Evolutionary conservation across 768 basidiomycete genomes (phyloP), one percentile per base, ranked within the genome.

Genomic region (Dendrothele bispora): DNA sequence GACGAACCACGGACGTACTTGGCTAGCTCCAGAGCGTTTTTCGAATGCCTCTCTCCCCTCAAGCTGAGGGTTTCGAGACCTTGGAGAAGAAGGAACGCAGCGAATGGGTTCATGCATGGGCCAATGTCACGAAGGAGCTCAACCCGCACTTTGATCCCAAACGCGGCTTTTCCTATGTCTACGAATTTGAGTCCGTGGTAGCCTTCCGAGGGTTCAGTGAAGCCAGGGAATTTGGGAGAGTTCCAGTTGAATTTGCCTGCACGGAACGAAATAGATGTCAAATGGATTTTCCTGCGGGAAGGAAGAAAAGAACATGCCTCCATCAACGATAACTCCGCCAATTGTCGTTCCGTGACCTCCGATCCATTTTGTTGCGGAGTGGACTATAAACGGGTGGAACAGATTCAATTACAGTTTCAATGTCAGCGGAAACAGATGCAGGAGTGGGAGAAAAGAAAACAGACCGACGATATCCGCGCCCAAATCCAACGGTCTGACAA

Each of bases 291-390:
- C 17, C 12, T 27, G 46, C 6, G 14, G 12, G 39, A 32, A n/a
- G 4, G 26, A 39, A 18, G 10, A 46, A 48, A 55, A 30, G 25
- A 55, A 65, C 60, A 25, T 61, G 70, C 82, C 84, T 3, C 71
- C 66, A 50, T 84, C 83, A 32, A 85, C 49, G 38, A 84, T 62
- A n/a, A 83, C 77, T 35, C 82, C 84, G 0, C 69, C 82, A 46
- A 84, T 75, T 8, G 79, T 81, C 15, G 80, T 83, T 20, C 84
- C 82, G 50, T 82, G 80, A 0, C 80, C 78, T 10, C 81, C 72
- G 12, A 83, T 81, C 83, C 82, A 84, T 53, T 84, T 84, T 0
- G 83, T 85, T 7, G 79, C 79, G 26, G 77, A 79, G 60, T 84
- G 77, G 1, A 80, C 77, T 74, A 22, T 17, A 3, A 36, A n/a